These are phyloP conservation scores for Russula ochroleuca DNA, from an alignment of 768 basidiomycete genomes.

Conservation along the genomic window DNA sequence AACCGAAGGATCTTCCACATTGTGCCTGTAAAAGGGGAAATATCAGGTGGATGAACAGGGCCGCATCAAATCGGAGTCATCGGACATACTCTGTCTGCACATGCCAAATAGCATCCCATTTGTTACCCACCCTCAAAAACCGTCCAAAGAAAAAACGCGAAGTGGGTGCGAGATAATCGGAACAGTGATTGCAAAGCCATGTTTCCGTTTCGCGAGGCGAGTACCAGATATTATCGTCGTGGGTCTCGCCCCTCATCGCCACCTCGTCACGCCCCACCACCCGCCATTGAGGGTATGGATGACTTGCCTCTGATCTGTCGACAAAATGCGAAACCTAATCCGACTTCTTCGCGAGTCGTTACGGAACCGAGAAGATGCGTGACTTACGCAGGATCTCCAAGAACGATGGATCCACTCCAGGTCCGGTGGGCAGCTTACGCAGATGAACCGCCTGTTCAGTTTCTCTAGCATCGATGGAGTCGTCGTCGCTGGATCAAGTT, in stretches of 20 bases:
- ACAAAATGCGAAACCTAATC: slow-evolving; percentile 14
- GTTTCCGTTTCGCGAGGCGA: neutral
- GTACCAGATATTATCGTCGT: neutral
- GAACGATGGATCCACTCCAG: neutral
- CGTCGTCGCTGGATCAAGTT: slow-evolving; percentile 2
- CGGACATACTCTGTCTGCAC: slow-evolving; percentile 11
- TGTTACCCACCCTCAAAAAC: neutral
- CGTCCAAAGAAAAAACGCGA: neutral
- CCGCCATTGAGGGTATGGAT: slow-evolving; percentile 12
- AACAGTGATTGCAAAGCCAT: slow-evolving; percentile 25
- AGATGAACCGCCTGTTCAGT: slow-evolving; percentile 8
- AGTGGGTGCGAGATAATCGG: slow-evolving; percentile 9
- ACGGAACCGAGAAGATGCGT: neutral
- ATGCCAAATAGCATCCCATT: neutral
- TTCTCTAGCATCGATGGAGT: slow-evolving; percentile 11
- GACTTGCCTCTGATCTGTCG: neutral
- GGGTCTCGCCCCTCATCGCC: neutral
- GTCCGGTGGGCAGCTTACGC: slow-evolving; percentile 5
- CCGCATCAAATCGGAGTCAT: neutral
- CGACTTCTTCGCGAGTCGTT: neutral
- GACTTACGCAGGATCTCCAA: slow-evolving; percentile 23
- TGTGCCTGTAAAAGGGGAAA: slow-evolving; percentile 2
- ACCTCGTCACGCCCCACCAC: neutral
- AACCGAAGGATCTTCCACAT: neutral
- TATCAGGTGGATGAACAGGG: neutral